These are phyloP conservation scores for Talaromyces ruber DNA, from an alignment of 495 filamentous ascomycete species.

Conservation along the genomic window DNA sequence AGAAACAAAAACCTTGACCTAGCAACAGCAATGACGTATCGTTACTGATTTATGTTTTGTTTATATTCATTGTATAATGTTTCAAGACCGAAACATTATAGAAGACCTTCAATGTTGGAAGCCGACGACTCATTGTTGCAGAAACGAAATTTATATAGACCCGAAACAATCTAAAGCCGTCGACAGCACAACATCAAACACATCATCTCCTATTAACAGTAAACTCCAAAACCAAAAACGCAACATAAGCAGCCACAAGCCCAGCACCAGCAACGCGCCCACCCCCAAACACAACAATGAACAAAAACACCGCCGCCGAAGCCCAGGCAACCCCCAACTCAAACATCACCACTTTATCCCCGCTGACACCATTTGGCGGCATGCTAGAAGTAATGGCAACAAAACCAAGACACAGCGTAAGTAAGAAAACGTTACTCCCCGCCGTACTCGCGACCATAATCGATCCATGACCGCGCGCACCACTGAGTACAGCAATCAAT, in stretches of 20 bases:
- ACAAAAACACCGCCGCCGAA: constrained; percentile 18
- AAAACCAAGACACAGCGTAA: constrained; percentile 42
- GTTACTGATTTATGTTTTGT: not conserved
- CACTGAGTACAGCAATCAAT: constrained; percentile 39
- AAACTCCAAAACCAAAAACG: constrained; percentile 33
- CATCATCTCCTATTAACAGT: constrained; percentile 12
- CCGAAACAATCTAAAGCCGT: not conserved
- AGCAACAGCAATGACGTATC: not conserved
- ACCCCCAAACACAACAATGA: constrained; percentile 23
- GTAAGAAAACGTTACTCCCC: constrained; percentile 47
- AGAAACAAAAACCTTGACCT: not conserved
- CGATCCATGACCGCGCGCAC: constrained; percentile 33
- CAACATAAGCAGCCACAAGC: constrained; percentile 28
- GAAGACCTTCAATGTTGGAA: too few species aligned
- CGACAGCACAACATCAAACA: not conserved
- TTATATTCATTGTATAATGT: not conserved
- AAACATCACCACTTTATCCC: constrained; percentile 10
- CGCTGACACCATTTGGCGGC: constrained; percentile 9
- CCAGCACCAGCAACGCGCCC: constrained; percentile 24
- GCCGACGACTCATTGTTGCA: too few species aligned
- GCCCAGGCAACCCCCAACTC: constrained; percentile 27
- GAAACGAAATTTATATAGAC: too few species aligned
- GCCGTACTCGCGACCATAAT: constrained; percentile 46
- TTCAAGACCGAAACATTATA: not conserved
- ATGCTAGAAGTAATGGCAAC: constrained; percentile 21